Conservation (phyloP, 2,329 filamentous ascomycete genomes). For the Phyllosticta citribraziliensis region DNA sequence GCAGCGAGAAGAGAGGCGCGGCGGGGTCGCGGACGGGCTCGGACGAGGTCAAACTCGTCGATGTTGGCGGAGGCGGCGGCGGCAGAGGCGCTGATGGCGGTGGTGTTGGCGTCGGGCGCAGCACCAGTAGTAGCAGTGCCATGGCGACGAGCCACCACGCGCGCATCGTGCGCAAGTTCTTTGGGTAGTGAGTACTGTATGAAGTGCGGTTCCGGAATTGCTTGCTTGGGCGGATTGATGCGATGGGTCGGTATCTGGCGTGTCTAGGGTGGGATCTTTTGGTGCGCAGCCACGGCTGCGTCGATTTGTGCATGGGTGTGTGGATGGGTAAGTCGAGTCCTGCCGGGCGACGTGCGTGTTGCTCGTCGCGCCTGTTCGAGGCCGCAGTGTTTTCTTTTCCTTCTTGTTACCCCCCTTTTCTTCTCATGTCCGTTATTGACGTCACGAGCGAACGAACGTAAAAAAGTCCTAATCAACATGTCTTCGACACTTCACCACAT, state of each 20-base stretch:
- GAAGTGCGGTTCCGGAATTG: neutral
- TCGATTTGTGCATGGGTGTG: neutral
- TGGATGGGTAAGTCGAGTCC: neutral
- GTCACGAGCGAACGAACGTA: neutral
- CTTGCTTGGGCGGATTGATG: neutral
- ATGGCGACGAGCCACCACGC: neutral
- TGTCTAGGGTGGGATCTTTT: too few species aligned
- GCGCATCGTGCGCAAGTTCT: neutral
- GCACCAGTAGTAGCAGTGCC: neutral
- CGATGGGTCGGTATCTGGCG: neutral
- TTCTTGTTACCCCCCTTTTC: neutral
- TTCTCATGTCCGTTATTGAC: neutral
- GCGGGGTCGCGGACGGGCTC: neutral
- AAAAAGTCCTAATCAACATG: neutral
- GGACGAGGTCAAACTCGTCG: neutral
- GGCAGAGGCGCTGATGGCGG: neutral
- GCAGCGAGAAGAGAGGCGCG: neutral
- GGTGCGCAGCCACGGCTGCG: too few species aligned
- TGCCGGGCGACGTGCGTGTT: too few species aligned
- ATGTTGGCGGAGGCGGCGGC: neutral
- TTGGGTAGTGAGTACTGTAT: neutral
- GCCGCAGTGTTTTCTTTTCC: too few species aligned
- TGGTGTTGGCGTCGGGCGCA: neutral
- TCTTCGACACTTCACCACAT: too few species aligned
- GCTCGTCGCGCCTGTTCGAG: too few species aligned